These are phyloP conservation scores for Moricandia moricandioides DNA, from an alignment of 345 rosid genomes.

Conservation along the genomic window DNA sequence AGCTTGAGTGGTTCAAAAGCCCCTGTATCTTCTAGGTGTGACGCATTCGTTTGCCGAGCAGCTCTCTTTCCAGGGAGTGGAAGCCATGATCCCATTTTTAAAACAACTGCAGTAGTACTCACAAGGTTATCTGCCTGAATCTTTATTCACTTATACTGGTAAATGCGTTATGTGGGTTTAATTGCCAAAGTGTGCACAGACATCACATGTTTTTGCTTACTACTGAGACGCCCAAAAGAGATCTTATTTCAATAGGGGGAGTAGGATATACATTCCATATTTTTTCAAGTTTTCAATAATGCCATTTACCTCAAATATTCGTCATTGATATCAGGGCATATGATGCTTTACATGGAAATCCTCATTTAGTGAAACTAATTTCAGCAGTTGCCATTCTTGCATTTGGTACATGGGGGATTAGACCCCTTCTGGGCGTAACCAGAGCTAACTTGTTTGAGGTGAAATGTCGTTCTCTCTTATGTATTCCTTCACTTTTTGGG, in stretches of 20 bases:
- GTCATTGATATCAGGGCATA: slow-evolving; percentile 49
- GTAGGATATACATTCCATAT: neutral
- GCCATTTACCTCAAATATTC: slow-evolving; percentile 7
- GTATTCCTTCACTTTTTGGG: slow-evolving; percentile 2
- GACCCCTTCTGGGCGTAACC: slow-evolving; percentile 59
- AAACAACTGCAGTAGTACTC: slow-evolving; percentile 48
- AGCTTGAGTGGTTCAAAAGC: slow-evolving; percentile 38
- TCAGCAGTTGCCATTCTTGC: slow-evolving; percentile 70
- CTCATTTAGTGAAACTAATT: slow-evolving; percentile 51
- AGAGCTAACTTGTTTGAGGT: slow-evolving; percentile 60
- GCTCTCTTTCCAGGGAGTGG: slow-evolving; percentile 50
- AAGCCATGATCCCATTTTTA: slow-evolving; percentile 48
- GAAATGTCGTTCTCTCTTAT: slow-evolving; percentile 16
- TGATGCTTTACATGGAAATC: slow-evolving; percentile 52
- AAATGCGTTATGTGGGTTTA: neutral
- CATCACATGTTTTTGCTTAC: neutral
- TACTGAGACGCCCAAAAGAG: slow-evolving; percentile 1
- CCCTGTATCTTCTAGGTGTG: slow-evolving; percentile 46
- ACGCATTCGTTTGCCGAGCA: slow-evolving; percentile 56
- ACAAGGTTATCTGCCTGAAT: slow-evolving; percentile 43
- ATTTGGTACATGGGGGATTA: slow-evolving; percentile 84
- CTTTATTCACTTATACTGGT: neutral
- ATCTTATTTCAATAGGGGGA: neutral
- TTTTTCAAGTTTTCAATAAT: neutral
- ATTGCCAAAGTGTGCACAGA: neutral